Evolutionary conservation across 768 basidiomycete genomes (phyloP), one percentile per base, ranked within the genome.

Genomic region (Termitomyces sp.): DNA sequence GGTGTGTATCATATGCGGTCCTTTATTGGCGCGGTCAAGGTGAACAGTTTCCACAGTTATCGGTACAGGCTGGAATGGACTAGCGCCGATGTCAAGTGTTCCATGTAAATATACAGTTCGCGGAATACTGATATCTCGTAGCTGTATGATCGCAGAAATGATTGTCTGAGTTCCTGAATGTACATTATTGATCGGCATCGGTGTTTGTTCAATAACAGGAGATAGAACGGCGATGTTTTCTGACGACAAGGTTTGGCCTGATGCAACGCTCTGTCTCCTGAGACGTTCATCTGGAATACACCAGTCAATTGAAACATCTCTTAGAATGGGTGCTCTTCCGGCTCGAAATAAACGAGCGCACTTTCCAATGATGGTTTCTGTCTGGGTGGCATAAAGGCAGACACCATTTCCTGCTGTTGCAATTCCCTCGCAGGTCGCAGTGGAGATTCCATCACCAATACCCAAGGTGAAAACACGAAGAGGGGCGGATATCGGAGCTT

Each of bases 381-480:
- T 67, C 4, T 74, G 67, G 5, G 72, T 66, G 4, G 85, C 81
- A 57, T 81, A 79, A 0, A 83, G 68, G 53, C 68, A 78, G 30
- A 74, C 70, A 16, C 86, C 87, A 10, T 79, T 74, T 2, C 87
- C 86, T 1, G 73, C 74, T 18, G 73, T 68, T 0, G 86, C 84
- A n/a, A 88, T 79, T 4, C 76, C 69, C 61, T 82, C 76, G 63
- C 82, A 83, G 63, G 81, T 73, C 0, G 74, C 79, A 4, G 74
- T 81, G 2, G 84, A 85, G 2, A 79, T 77, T 0, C 61, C 63
- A 23, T 71, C 52, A 14, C 87, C 86, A 14, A 88, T 84, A 1
- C 86, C 86, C 1, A 88, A 76, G 7, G 78, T 74, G 59, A 85
- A 88, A 4, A 86, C 73, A 6, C 84, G 81, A 2, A 82, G 59